Evolutionary conservation across 2,329 filamentous ascomycete genomes (phyloP).

Genomic region (Talaromyces amestolkiae): DNA sequence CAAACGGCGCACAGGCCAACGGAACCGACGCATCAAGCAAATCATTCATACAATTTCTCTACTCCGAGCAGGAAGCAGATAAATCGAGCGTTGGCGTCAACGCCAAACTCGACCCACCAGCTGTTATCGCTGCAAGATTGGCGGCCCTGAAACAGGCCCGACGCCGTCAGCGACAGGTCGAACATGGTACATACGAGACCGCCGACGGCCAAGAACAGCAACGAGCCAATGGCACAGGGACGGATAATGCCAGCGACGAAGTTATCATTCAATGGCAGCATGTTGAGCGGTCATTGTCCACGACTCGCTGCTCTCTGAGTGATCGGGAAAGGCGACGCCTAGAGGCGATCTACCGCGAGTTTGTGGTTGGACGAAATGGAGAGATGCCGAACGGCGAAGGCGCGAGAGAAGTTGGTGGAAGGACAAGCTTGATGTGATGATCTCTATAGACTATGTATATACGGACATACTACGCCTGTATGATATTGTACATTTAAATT

Average conservation of each 20-base stretch:
- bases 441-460: conserved; percentile 3
- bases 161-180: conserved; percentile 58
- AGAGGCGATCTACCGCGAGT: conserved; percentile 82
- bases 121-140: conserved; percentile 76
- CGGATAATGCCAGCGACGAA: conserved; percentile 50
- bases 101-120: conserved; percentile 67
- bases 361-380: conserved; percentile 86
- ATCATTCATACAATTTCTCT: conserved; percentile 77
- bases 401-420: conserved; percentile 84
- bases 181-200: conserved; percentile 32
- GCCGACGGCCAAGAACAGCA: conserved; percentile 25
- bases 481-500: not conserved
- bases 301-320: conserved; percentile 79
- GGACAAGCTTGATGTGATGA: conserved; percentile 83
- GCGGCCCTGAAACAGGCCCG: conserved; percentile 72
- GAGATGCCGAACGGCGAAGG: conserved; percentile 94
- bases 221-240: conserved; percentile 4
- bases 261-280: conserved; percentile 84
- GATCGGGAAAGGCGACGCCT: conserved; percentile 71
- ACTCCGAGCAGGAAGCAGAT: conserved; percentile 60
- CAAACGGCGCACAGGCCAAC: conserved; percentile 22
- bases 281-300: conserved; percentile 71
- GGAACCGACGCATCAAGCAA: conserved; percentile 35
- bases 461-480: not conserved
- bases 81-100: conserved; percentile 34